Evolutionary conservation across 1,284 basidiomycete species (phyloP).

Genomic region (Sanghuangporus baumii): DNA sequence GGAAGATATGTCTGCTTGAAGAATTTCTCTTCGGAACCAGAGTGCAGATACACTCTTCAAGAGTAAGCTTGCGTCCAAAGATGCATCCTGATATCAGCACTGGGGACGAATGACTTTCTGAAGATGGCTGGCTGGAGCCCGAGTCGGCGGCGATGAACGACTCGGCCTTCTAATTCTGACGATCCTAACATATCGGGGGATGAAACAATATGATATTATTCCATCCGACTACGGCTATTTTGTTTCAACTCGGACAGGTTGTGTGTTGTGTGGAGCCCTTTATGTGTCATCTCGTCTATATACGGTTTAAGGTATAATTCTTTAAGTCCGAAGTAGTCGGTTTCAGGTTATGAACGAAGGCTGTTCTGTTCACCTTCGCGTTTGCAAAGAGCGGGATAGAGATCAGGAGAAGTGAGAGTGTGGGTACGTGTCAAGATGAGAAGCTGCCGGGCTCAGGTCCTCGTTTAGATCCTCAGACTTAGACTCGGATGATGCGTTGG

Average conservation of each 20-base stretch:
- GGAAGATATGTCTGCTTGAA: not conserved
- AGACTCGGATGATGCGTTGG: slow-evolving; percentile 1
- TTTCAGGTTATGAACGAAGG: not conserved
- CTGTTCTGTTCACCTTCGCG: not conserved
- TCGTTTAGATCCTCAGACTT: not conserved
- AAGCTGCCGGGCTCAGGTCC: not conserved
- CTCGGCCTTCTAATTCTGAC: not conserved
- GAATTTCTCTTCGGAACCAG: not conserved
- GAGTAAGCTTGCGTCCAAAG: not conserved
- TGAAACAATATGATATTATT: not conserved
- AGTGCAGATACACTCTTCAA: not conserved
- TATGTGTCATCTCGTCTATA: not conserved
- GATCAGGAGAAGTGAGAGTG: not conserved
- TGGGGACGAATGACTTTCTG: too few species aligned
- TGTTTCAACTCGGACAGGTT: not conserved
- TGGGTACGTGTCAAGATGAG: not conserved
- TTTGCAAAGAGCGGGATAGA: not conserved
- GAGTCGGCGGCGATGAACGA: too few species aligned
- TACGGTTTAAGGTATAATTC: not conserved
- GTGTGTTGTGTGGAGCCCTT: not conserved
- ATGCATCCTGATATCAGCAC: not conserved
- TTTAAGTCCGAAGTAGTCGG: not conserved
- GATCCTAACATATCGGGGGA: not conserved
- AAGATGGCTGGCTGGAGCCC: too few species aligned
- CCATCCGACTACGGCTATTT: too few species aligned